Base-by-base conservation (phyloP, 2,329 filamentous ascomycete species). In the Didymella keratinophila region DNA sequence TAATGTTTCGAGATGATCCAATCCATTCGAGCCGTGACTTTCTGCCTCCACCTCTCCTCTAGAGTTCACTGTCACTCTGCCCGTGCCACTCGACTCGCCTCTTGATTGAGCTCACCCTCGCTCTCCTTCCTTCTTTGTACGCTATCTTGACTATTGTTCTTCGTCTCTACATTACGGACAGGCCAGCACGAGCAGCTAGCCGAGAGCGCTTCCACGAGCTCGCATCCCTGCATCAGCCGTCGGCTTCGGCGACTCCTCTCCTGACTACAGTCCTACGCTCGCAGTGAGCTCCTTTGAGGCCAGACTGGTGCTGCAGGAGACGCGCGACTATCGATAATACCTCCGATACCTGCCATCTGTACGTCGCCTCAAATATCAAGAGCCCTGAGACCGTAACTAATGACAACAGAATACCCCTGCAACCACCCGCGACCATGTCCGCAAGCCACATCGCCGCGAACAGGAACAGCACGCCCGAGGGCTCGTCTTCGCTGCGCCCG, bases 391-490 rank as follows among this genome's bases (percentile, higher is more conserved):
- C n/a, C n/a, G n/a, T n/a, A n/a, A n/a, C n/a, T n/a, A n/a, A n/a
- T n/a, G n/a, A n/a, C 36, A 20, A 16, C 18, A 39, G 36, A 39
- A 39, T 39, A 39, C 2, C 16, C 34, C 36, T 18, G 36, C 36
- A n/a, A n/a, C 32, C 32, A 18, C 36, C 18, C n/a, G 21, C 25
- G 73, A 73, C 57, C 68, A 82, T 82, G 80, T 81, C 80, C 62
- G 74, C 76, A 61, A 78, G 72, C 69, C 80, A 83, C 68, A 79
- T 81, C 56, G 78, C 81, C 63, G 79, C 80, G 56, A 98, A 98
- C 81, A 90, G 95, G 72, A 98, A 98, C 81, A 98, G 93, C 84
- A 98, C 94, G 44, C 95, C 95, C 54, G 95, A 98, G 82, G 92
- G 90, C 52, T 90, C 89, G 70, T 92, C 88, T 72, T 87, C 91